A percentile compares a stretch with the other conserved stretches of the same genome.
Evolutionary conservation across 306 rosid species (phyloP).

Genomic region (Purshia tridentata): DNA sequence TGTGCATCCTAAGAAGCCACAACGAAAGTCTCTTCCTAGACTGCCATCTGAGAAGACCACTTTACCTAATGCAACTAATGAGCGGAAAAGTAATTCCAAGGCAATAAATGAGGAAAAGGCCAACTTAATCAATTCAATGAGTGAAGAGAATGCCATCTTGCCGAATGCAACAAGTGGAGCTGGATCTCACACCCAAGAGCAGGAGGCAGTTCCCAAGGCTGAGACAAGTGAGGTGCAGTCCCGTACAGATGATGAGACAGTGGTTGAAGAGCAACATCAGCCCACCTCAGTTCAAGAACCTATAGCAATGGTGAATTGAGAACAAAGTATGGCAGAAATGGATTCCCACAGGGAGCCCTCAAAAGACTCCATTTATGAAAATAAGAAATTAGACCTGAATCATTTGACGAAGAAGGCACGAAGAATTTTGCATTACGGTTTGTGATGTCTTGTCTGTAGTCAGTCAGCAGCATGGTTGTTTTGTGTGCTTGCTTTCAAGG

Average conservation of each 20-base stretch:
- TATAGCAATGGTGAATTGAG: constrained; percentile 43
- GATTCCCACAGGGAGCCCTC: constrained; percentile 29
- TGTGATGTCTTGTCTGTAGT: constrained; percentile 55
- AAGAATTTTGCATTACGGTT: constrained; percentile 53
- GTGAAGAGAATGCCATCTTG: constrained; percentile 31
- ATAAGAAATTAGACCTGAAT: constrained; percentile 49
- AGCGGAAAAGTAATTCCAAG: constrained; percentile 51
- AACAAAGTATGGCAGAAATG: constrained; percentile 30
- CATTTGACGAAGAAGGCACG: constrained; percentile 53
- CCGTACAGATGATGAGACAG: constrained; percentile 32
- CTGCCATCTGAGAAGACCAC: constrained; percentile 65
- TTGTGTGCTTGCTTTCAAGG: constrained; percentile 47
- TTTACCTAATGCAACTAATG: constrained; percentile 43
- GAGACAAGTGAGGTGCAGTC: constrained; percentile 39
- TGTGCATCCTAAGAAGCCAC: constrained; percentile 66
- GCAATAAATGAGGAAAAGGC: constrained; percentile 41
- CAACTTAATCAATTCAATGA: constrained; percentile 35
- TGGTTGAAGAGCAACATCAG: constrained; percentile 52
- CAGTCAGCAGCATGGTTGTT: constrained; percentile 63
- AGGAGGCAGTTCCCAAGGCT: constrained; percentile 33
- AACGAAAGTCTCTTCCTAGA: constrained; percentile 83
- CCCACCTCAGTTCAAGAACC: constrained; percentile 44
- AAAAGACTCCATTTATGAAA: constrained; percentile 42
- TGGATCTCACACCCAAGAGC: constrained; percentile 28
- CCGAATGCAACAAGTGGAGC: constrained; percentile 35